Conservation (phyloP, 2,329 filamentous ascomycete genomes). For the Allantophomopsis cytisporea region DNA sequence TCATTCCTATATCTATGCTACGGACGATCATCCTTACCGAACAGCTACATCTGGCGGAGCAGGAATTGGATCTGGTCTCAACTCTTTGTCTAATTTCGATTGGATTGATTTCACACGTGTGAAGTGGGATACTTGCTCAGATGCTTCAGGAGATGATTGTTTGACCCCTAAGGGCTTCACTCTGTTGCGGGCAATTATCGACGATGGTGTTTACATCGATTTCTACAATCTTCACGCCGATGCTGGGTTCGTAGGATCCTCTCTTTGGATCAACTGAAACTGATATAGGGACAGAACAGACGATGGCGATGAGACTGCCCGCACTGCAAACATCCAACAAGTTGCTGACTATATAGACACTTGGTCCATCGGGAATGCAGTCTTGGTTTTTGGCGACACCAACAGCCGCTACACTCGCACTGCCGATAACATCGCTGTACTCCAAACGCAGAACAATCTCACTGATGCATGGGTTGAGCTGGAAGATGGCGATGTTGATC, state of each 20-base stretch:
- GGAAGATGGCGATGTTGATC: slow-evolving; percentile 29
- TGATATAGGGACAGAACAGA: slow-evolving; percentile 21
- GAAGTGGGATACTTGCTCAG: slow-evolving; percentile 45
- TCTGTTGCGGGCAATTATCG: slow-evolving; percentile 43
- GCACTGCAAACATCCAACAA: slow-evolving; percentile 45
- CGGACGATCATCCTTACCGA: slow-evolving; percentile 43
- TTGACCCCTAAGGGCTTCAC: slow-evolving; percentile 59
- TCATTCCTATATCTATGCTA: slow-evolving; percentile 47
- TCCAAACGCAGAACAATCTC: slow-evolving; percentile 35
- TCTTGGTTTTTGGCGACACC: slow-evolving; percentile 50
- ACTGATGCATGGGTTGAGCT: slow-evolving; percentile 47
- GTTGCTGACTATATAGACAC: slow-evolving; percentile 40
- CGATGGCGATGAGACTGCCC: slow-evolving; percentile 35
- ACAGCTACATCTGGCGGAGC: slow-evolving; percentile 54
- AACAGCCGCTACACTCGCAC: slow-evolving; percentile 50
- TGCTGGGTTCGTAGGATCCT: slow-evolving; percentile 30
- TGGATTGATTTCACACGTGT: slow-evolving; percentile 41
- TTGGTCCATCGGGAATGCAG: slow-evolving; percentile 43
- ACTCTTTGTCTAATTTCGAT: slow-evolving; percentile 44
- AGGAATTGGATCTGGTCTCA: slow-evolving; percentile 48
- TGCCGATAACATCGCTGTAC: slow-evolving; percentile 35
- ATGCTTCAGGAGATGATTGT: slow-evolving; percentile 42
- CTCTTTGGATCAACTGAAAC: background rate
- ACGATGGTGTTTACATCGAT: slow-evolving; percentile 41
- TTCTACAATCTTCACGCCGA: slow-evolving; percentile 56